Percentiles rank a stretch among this genome's conserved stretches.
phyloP scores from a whole-genome alignment of 306 rosid species.

The Pyrus communis region DNA sequence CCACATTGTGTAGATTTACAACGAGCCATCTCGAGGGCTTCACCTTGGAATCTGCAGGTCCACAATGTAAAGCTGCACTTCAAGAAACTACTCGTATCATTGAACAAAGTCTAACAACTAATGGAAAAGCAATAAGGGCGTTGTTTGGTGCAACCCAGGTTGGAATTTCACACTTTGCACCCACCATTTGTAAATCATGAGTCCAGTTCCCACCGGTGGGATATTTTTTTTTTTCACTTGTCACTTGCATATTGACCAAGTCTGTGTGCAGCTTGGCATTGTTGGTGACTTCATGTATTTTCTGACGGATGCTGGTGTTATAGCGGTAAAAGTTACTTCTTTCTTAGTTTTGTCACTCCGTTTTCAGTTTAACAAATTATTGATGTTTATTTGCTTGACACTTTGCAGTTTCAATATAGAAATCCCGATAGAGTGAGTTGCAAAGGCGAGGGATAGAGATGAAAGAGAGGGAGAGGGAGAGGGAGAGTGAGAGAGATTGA shows the following conservation, averaged over 20 bases:
- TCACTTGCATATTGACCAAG: slow-evolving; percentile 7
- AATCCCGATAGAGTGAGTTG: slow-evolving; percentile 43
- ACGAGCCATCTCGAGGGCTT: slow-evolving; percentile 66
- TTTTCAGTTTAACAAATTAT: not conserved
- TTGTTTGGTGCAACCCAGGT: slow-evolving; percentile 76
- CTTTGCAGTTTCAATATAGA: slow-evolving; percentile 81
- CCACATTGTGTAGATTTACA: slow-evolving; percentile 37
- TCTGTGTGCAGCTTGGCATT: slow-evolving; percentile 52
- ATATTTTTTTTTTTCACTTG: not conserved
- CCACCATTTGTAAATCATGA: not conserved
- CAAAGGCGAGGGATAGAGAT: too few species aligned
- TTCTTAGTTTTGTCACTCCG: not conserved
- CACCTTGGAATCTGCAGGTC: slow-evolving; percentile 19
- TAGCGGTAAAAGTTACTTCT: slow-evolving; percentile 40
- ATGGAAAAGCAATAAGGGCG: slow-evolving; percentile 31
- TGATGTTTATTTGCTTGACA: slow-evolving; percentile 14
- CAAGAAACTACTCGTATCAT: too few species aligned
- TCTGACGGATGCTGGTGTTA: slow-evolving; percentile 72
- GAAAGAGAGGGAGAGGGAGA: too few species aligned
- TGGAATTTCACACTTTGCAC: slow-evolving; percentile 6
- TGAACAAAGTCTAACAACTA: too few species aligned
- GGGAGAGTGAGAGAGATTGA: too few species aligned
- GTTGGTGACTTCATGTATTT: slow-evolving; percentile 84
- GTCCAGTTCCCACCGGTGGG: not conserved
- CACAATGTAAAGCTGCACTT: too few species aligned